Evolutionary conservation across 176 grass and related monocot genomes (phyloP).

Genomic region (Musa schizocarpa): DNA sequence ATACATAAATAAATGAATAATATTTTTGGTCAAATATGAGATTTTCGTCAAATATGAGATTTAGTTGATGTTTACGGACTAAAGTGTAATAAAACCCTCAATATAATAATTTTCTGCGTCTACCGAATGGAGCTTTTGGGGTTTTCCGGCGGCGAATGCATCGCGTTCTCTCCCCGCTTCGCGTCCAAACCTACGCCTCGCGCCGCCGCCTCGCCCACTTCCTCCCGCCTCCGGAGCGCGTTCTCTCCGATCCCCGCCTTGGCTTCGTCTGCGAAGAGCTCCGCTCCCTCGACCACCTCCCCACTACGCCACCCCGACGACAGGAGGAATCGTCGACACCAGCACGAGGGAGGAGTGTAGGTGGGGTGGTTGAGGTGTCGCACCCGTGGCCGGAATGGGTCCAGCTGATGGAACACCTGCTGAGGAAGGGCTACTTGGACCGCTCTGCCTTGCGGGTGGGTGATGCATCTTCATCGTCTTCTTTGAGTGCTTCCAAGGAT

Average conservation of each 20-base stretch:
- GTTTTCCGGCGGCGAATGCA: not conserved
- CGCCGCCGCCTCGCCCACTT: not conserved
- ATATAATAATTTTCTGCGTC: no score
- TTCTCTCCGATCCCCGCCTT: not conserved
- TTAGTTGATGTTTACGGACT: no score
- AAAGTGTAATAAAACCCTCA: no score
- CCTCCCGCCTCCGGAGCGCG: not conserved
- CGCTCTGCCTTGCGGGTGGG: not conserved
- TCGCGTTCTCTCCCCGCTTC: not conserved
- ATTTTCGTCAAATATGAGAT: no score
- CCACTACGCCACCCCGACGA: not conserved
- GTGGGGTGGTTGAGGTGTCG: constrained; percentile 1
- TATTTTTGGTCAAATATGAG: no score
- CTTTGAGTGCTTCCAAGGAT: constrained; percentile 23
- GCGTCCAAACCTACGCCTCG: not conserved
- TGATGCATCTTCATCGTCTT: not conserved
- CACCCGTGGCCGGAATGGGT: not conserved
- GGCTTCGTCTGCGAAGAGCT: not conserved
- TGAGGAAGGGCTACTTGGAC: constrained; percentile 56
- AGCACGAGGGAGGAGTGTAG: not conserved
- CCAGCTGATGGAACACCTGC: constrained; percentile 15
- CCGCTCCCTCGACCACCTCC: not conserved
- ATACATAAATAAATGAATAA: no score
- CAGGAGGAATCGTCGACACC: not conserved
- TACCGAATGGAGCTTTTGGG: no score